Percentiles rank a stretch among this genome's conserved stretches.
phyloP scores from a whole-genome alignment of 768 basidiomycete species.

The Jaapia argillacea region DNA sequence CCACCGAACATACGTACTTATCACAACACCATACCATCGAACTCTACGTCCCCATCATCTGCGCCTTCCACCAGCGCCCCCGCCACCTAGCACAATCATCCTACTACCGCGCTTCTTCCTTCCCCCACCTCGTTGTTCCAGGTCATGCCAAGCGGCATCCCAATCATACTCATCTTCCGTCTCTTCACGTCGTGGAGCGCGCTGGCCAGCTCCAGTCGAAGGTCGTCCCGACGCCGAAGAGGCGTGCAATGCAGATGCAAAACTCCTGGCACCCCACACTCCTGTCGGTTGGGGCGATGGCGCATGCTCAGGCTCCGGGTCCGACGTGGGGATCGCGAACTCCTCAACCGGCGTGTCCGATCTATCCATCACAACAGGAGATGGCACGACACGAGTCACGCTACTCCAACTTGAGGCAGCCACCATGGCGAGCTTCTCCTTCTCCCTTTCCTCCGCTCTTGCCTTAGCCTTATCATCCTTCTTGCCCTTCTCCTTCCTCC shows the following conservation, averaged over 20 bases:
- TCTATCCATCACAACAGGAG: constrained; percentile 10
- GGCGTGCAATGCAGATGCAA: constrained; percentile 69
- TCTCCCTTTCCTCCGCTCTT: constrained; percentile 71
- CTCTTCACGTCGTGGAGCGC: constrained; percentile 19
- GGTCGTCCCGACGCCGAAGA: constrained; percentile 19
- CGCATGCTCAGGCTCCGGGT: background rate
- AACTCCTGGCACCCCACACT: constrained; percentile 74
- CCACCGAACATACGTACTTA: background rate
- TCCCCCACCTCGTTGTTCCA: constrained; percentile 49
- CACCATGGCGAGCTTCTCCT: constrained; percentile 23
- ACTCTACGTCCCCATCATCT: constrained; percentile 11
- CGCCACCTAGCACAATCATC: constrained; percentile 65
- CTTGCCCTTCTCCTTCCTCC: constrained; percentile 72
- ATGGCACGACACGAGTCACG: constrained; percentile 1
- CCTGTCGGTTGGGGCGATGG: constrained; percentile 20
- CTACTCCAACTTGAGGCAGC: constrained; percentile 4
- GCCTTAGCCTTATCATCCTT: constrained; percentile 82
- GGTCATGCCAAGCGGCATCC: constrained; percentile 73
- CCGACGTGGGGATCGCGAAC: background rate
- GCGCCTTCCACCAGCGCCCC: constrained; percentile 37
- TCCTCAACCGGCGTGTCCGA: constrained; percentile 6
- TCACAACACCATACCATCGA: background rate
- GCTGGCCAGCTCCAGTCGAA: constrained; percentile 11
- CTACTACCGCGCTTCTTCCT: constrained; percentile 53
- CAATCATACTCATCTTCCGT: constrained; percentile 66